Base-by-base conservation (phyloP, 2,329 filamentous ascomycete genomes). In the Coniochaeta sp. region DNA sequence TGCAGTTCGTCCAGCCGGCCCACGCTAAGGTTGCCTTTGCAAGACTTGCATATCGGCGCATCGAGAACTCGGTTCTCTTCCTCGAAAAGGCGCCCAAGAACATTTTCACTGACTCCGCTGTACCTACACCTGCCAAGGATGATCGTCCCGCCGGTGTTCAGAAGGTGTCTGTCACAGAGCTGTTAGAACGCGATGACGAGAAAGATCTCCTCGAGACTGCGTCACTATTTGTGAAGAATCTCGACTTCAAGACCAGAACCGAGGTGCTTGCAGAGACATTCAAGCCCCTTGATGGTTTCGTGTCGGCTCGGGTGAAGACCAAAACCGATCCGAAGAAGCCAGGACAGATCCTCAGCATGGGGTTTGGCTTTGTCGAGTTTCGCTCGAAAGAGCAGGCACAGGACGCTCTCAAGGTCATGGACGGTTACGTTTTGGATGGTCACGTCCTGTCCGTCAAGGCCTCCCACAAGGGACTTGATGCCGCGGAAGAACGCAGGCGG, bases 291-390 rank as follows among this genome's bases (percentile, higher is more conserved):
- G 87, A 91, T 60, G 94, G 94, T 50, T 97, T 97, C 69, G 76
- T 94, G 57, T 90, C 88, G 52, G 92, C 91, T 26, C 82, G 83
- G 57, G 91, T 99, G 58, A 96, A 96, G 74, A 96, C 90, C 22
- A 96, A 95, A 72, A 81, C 84, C 33, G 91, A 99, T 65, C 82
- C 91, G n/a, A 96, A 96, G 74, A 88, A 87, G 63, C 85, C 89
- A 16, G 89, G 88, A 8, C 86, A 95, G 68, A 80, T 87, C 4
- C 81, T 99, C 51, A 96, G 91, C 66, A 96, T 97, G 91, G 94
- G 94, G 32, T 99, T 95, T 66, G 94, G 91, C 42, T 99, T 99
- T 67, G 82, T 91, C 54, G 91, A 96, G 62, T 99, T 97, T 71
- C 81, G 79, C 53, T 85, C 79, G 58, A 89, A 89, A 63, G 79